Conservation (phyloP, 2,329 filamentous ascomycete genomes). For the Aspergillus japonicus region DNA sequence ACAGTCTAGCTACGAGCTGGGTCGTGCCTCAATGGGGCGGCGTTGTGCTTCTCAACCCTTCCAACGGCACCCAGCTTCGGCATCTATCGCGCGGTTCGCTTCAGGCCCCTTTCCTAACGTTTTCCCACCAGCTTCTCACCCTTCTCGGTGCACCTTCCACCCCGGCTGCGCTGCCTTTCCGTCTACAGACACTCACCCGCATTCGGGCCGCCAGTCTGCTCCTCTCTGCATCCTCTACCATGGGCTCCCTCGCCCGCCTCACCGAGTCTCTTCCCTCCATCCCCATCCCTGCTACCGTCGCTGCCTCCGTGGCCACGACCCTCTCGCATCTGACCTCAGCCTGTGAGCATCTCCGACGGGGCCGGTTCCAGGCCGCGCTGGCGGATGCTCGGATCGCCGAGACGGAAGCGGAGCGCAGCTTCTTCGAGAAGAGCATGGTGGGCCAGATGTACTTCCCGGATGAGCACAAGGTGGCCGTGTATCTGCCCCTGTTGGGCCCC, state of each 20-base stretch:
- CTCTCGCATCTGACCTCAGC: conserved; percentile 74
- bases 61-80: conserved; percentile 39
- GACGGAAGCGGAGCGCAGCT: conserved; percentile 84
- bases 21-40: conserved; percentile 95
- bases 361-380: conserved; percentile 65
- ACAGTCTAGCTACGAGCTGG: conserved; percentile 71
- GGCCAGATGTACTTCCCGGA: conserved; percentile 98
- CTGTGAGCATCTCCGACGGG: conserved; percentile 66
- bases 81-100: conserved; percentile 65
- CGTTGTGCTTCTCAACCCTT: conserved; percentile 65
- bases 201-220: conserved; percentile 82
- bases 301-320: conserved; percentile 77
- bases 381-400: conserved; percentile 82
- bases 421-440: conserved; percentile 99
- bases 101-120: conserved; percentile 79
- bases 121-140: conserved; percentile 84
- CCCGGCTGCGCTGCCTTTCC: conserved; percentile 75
- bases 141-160: conserved; percentile 81
- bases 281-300: conserved; percentile 83
- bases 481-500: conserved; percentile 84
- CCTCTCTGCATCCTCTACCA: conserved; percentile 84
- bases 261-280: conserved; percentile 83
- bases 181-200: conserved; percentile 80
- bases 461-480: conserved; percentile 96
- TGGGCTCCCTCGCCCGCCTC: conserved; percentile 87